Evolutionary conservation across 2,329 filamentous ascomycete species (phyloP).

Genomic region (Falciphora oryzae): DNA sequence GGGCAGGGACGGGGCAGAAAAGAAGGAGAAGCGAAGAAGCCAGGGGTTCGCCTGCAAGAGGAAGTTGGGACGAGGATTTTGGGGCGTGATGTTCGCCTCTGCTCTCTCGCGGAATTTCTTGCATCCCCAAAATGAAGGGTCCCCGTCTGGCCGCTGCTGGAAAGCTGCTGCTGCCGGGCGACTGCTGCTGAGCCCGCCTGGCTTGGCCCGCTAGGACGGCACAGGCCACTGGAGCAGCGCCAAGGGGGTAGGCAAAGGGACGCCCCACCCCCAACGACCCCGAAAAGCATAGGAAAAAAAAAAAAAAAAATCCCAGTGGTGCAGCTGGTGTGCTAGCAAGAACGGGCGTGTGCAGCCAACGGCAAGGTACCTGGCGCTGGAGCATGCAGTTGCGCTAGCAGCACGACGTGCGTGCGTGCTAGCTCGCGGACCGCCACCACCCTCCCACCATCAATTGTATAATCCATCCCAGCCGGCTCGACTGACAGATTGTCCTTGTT

Average conservation of each 20-base stretch:
- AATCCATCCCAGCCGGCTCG: too few relatives aligned
- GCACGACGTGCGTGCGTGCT: background rate
- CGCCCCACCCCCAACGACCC: background rate
- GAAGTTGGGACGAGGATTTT: conserved; percentile 9
- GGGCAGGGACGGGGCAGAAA: conserved; percentile 8
- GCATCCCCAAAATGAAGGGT: background rate
- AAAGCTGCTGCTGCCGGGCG: background rate
- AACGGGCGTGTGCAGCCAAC: conserved; percentile 1
- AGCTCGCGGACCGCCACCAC: background rate
- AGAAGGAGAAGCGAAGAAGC: conserved; percentile 8
- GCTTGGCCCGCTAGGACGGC: background rate
- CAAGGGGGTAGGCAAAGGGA: background rate
- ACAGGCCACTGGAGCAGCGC: background rate
- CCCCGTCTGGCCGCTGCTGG: background rate
- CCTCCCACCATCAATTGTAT: background rate
- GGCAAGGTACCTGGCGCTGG: background rate
- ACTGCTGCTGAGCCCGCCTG: background rate
- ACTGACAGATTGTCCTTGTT: background rate
- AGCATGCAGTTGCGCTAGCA: background rate
- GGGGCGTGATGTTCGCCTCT: background rate
- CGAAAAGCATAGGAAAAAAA: background rate
- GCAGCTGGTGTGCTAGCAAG: background rate
- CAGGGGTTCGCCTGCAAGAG: conserved; percentile 9
- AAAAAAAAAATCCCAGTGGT: background rate
- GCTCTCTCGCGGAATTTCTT: background rate